phyloP scores from a whole-genome alignment of 495 filamentous ascomycete species.

The Podospora pseudopauciseta region DNA sequence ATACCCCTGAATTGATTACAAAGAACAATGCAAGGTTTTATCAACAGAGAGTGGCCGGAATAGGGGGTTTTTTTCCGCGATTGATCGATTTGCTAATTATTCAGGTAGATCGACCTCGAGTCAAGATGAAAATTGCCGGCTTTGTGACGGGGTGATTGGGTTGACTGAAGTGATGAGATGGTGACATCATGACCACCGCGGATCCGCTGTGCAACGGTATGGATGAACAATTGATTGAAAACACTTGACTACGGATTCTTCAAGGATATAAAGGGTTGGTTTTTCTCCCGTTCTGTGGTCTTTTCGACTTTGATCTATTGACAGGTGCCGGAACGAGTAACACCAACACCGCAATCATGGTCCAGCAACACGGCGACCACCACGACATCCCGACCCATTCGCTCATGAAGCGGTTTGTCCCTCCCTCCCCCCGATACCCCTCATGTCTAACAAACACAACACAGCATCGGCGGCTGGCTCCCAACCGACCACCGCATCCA shows the following conservation, averaged over 20 bases:
- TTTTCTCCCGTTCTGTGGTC: background rate
- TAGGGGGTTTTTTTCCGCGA: background rate
- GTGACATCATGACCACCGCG: background rate
- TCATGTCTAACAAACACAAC: background rate
- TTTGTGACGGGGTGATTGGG: background rate
- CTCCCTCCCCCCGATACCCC: background rate
- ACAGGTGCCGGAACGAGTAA: background rate
- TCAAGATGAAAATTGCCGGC: background rate
- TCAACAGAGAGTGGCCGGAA: background rate
- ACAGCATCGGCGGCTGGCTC: conserved; percentile 50
- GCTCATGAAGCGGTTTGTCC: conserved; percentile 32
- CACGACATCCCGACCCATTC: conserved; percentile 43
- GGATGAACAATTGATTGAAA: background rate
- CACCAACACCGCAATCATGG: conserved; percentile 28
- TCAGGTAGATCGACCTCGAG: background rate
- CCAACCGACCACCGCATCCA: conserved; percentile 52
- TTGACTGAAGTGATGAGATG: background rate
- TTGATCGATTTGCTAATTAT: background rate
- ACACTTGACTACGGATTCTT: background rate
- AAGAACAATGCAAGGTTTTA: background rate
- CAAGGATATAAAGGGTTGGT: background rate
- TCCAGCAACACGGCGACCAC: conserved; percentile 43
- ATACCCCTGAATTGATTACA: conserved; percentile 14
- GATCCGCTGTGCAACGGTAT: background rate
- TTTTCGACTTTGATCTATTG: background rate